Base-by-base conservation (phyloP, 2,329 filamentous ascomycete genomes). In the Xylaria sp. region DNA sequence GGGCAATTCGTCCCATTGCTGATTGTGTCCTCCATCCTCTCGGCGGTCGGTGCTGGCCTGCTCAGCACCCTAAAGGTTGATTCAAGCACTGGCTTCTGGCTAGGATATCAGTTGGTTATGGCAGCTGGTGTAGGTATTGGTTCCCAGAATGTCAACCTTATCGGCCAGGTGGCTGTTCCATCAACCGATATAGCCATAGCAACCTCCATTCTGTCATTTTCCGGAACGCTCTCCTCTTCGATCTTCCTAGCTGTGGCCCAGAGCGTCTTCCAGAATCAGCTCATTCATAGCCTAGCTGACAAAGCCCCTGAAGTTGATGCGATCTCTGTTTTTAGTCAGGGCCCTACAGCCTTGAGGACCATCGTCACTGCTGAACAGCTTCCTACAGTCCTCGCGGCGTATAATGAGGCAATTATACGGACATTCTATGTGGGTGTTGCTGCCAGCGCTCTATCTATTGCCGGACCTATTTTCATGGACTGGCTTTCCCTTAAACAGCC, bases 1-100 rank as follows among this genome's bases (percentile, higher is more conserved):
- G 84, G 84, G 2, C 83, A 84, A 63, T 85, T 83, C 63, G 80
- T 76, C 2, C 83, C 79, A 0, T 81, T 80, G 62, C 81, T 83
- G 78, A 76, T 82, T n/a, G 31, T 72, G 17, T 75, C 76, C 9
- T 74, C 78, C 1, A 68, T 80, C 66, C 63, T 75, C 51, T 74
- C 66, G 65, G 65, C 79, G 3, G 63, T 80, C 58, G 80, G 80
- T 17, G 73, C 74, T 1, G 83, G 82, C 0, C 78, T 84, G 2
- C 73, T 84, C 6, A 80, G 79, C 17, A 83, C 79, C 1, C 76
- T 81, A 6, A 69, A 73, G 33, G 73, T 77, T 2, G 64, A 75
- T 57, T 79, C 79, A 4, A 53, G 70, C 1, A 71, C 74, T 1
- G 71, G 69, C 5, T 71, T 75, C 46, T 84, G 83, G 83, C 80